Evolutionary conservation across 140 eudicot genomes (phyloP).

Genomic region (Flaveria floridana): DNA sequence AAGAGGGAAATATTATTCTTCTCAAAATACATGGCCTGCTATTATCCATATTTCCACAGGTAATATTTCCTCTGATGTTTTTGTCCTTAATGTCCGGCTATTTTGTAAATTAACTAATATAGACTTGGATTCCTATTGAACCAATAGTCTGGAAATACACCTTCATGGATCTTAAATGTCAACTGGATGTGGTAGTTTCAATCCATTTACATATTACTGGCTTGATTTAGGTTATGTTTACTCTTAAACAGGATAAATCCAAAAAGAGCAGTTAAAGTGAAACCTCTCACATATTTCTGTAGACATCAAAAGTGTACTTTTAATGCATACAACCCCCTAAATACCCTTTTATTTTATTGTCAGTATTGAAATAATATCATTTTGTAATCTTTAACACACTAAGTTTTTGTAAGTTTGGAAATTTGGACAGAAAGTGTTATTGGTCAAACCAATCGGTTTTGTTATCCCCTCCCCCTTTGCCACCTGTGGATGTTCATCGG

Average conservation of each 20-base stretch:
- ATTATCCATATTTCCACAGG: constrained; percentile 86
- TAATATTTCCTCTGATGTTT: constrained; percentile 7
- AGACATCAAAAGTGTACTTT: neutral
- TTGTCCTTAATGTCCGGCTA: neutral
- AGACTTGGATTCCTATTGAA: constrained; percentile 3
- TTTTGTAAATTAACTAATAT: neutral
- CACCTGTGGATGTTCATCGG: too few species aligned
- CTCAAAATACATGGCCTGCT: constrained; percentile 81
- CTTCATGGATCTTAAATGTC: neutral
- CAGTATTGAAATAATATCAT: too few species aligned
- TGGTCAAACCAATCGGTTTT: too few species aligned
- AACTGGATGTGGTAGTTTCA: neutral
- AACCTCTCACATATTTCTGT: neutral
- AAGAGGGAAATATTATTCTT: constrained; percentile 77
- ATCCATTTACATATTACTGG: neutral
- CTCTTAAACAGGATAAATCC: neutral
- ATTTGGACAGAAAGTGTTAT: too few species aligned
- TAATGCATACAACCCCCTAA: neutral
- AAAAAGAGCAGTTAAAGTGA: neutral
- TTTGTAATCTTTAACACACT: too few species aligned
- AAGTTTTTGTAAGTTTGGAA: too few species aligned
- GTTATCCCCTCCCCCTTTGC: too few species aligned
- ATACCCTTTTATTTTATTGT: too few species aligned
- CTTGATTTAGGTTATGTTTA: neutral
- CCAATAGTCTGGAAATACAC: neutral